Conservation (phyloP, 768 basidiomycete genomes). For the Psilocybe sp. region DNA sequence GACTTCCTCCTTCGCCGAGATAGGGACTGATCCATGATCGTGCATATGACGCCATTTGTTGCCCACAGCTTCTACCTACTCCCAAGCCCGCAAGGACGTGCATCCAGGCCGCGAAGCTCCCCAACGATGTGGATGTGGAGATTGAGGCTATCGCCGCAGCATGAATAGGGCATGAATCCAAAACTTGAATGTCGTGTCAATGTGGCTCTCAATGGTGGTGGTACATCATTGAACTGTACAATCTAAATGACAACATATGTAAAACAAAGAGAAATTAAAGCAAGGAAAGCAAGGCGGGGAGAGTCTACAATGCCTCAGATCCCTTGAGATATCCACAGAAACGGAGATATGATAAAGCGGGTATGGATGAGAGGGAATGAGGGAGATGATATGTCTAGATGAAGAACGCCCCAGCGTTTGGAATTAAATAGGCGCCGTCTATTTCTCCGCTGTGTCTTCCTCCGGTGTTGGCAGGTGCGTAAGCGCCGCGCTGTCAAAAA, state of each 20-base stretch:
- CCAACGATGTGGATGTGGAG: conserved; percentile 70
- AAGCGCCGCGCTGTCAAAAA: conserved; percentile 29
- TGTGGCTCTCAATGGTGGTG: neutral
- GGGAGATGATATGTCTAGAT: too few species aligned
- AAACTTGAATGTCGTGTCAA: neutral
- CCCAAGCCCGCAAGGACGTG: conserved; percentile 75
- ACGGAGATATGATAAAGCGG: neutral
- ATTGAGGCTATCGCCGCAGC: conserved; percentile 64
- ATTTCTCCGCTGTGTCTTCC: too few species aligned
- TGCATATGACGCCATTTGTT: neutral
- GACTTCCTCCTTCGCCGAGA: neutral
- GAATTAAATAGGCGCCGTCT: too few species aligned
- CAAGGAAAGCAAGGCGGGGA: too few species aligned
- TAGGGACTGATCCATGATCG: too few species aligned
- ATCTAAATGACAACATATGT: too few species aligned
- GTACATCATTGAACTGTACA: too few species aligned
- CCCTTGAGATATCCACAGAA: neutral
- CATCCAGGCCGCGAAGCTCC: conserved; percentile 70
- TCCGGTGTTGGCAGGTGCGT: too few species aligned
- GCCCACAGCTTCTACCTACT: conserved; percentile 35
- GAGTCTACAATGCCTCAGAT: neutral
- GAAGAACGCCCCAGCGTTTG: too few species aligned
- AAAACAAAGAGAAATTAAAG: too few species aligned
- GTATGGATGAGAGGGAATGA: too few species aligned
- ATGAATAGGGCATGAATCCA: conserved; percentile 12